Base-by-base conservation (phyloP, 805 yeast genomes). In the Saccharomycopsis olivae region DNA sequence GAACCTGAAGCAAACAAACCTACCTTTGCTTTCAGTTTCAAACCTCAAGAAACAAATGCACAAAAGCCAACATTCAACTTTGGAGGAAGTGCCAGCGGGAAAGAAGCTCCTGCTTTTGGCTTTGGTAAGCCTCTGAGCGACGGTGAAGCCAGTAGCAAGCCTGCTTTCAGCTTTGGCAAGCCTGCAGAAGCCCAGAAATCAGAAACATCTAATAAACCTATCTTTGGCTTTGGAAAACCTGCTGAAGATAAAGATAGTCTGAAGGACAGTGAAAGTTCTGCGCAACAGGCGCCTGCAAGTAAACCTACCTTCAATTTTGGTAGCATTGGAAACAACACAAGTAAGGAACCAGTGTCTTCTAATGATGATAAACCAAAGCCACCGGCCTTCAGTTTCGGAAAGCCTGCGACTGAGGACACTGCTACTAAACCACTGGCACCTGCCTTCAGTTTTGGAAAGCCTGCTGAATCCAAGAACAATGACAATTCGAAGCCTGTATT, bases 291-390 rank as follows among this genome's bases (percentile, higher is more conserved):
- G 19, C 24, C 14, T 25, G 4, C 23, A 30, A 29, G 19, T 20
- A 41, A 41, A 28, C 33, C 40, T 30, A 36, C 36, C 20, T 38
- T 33, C 28, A 36, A 28, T 29, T 45, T 45, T 35, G 41, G 41
- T 8, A 19, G 9, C 9, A 19, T 18, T 28, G n/a, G n/a, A n/a
- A n/a, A n/a, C n/a, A 24, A 9, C 9, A 13, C 9, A 24, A 24
- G 13, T 24, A 24, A 24, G 29, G 31, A 9, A 29, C 9, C 32
- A 29, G 9, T n/a, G n/a, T n/a, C n/a, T n/a, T n/a, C n/a, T n/a
- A n/a, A n/a, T n/a, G n/a, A n/a, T n/a, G n/a, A n/a, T n/a, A n/a
- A n/a, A n/a, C n/a, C n/a, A n/a, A n/a, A n/a, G n/a, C 35, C 14
- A 19, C 39, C 31, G 36, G 9, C 36, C 16, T 40, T 40, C 33